Evolutionary conservation across 768 basidiomycete species (phyloP).

Genomic region (Coprinellus micaceus): DNA sequence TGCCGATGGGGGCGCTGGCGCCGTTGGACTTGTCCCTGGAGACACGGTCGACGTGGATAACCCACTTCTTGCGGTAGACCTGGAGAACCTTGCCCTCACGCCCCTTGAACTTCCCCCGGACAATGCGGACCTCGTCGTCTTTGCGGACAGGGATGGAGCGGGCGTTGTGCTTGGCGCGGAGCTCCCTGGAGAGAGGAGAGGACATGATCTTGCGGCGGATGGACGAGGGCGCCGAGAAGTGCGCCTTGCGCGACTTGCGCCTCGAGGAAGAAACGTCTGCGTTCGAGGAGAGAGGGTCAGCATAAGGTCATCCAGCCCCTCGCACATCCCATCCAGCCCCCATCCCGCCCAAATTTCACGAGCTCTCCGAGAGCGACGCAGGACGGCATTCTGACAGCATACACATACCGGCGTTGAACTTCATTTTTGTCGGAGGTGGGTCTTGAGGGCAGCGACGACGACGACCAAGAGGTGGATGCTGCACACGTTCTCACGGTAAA

Average conservation of each 20-base stretch:
- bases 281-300: conserved; percentile 14
- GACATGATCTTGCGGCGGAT: conserved; percentile 98
- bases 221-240: conserved; percentile 94
- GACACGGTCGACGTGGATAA: conserved; percentile 97
- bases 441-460: conserved; percentile 63
- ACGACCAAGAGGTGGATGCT: conserved; percentile 36
- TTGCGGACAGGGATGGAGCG: conserved; percentile 95
- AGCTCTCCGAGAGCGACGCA: conserved; percentile 20
- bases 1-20: conserved; percentile 86
- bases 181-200: conserved; percentile 91
- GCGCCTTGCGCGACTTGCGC: conserved; percentile 97
- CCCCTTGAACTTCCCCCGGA: conserved; percentile 97
- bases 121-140: conserved; percentile 96
- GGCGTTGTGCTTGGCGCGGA: conserved; percentile 86
- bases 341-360: conserved; percentile 26
- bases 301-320: conserved; percentile 17
- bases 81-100: conserved; percentile 97
- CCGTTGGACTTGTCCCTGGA: conserved; percentile 98
- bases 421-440: conserved; percentile 54
- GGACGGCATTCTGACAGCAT: conserved; percentile 16
- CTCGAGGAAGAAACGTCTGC: conserved; percentile 89
- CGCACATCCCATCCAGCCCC: conserved; percentile 52
- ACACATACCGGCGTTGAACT: conserved; percentile 78
- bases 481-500: too few relatives aligned
- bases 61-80: conserved; percentile 99